Percentiles rank a stretch among this genome's conserved stretches.
Evolutionary conservation across 1,139 yeast species (phyloP).

Genomic region (Yamadazyma songkhlaensis): DNA sequence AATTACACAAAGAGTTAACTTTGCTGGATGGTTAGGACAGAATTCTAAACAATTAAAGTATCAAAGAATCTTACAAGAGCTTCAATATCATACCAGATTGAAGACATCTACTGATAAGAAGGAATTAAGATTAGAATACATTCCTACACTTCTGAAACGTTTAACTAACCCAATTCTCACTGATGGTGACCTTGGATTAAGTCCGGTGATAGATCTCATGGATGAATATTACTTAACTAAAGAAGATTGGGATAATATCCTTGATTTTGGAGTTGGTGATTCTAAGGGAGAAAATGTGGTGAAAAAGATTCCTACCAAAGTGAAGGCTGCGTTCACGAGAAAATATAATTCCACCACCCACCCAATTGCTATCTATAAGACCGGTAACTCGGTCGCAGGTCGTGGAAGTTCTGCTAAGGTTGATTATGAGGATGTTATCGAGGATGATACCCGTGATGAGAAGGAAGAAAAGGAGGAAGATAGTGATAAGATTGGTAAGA

Average conservation of each 20-base stretch:
- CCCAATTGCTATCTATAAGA: conserved; percentile 81
- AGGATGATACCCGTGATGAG: conserved; percentile 50
- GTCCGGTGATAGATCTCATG: conserved; percentile 62
- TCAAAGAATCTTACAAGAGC: conserved; percentile 74
- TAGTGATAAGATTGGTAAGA: conserved; percentile 35
- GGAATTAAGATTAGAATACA: conserved; percentile 75
- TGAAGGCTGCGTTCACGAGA: conserved; percentile 83
- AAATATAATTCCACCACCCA: conserved; percentile 72
- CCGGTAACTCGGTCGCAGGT: conserved; percentile 52
- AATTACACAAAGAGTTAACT: conserved; percentile 65
- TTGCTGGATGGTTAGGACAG: conserved; percentile 89
- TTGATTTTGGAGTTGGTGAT: conserved; percentile 78
- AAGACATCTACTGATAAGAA: conserved; percentile 72
- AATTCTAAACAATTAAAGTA: conserved; percentile 82
- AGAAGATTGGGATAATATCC: conserved; percentile 87
- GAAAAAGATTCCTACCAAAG: conserved; percentile 69
- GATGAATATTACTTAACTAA: conserved; percentile 82
- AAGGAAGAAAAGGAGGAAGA: conserved; percentile 28
- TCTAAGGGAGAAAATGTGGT: conserved; percentile 40
- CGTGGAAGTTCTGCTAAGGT: conserved; percentile 42
- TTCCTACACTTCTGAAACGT: conserved; percentile 59
- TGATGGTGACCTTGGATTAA: conserved; percentile 58
- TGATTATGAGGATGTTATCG: conserved; percentile 61
- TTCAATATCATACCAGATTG: conserved; percentile 84
- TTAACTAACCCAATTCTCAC: conserved; percentile 55